phyloP scores from a whole-genome alignment of 306 rosid species.

The Crataegus laevigata region DNA sequence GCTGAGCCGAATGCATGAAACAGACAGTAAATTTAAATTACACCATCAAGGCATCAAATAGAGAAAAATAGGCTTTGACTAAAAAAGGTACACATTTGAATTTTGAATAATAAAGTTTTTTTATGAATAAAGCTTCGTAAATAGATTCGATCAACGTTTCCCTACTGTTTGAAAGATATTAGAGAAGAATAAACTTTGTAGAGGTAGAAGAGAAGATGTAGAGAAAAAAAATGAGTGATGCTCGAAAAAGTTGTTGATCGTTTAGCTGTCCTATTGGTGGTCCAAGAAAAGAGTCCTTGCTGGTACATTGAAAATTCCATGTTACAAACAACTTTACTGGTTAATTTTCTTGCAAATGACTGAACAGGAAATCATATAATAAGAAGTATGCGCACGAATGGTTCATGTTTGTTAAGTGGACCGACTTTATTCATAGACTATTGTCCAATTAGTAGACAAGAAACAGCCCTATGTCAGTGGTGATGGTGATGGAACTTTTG shows the following conservation, averaged over 20 bases:
- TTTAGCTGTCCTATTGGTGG: conserved; percentile 9
- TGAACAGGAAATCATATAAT: not conserved
- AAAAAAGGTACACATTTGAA: not conserved
- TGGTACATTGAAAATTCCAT: conserved; percentile 35
- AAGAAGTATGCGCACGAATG: conserved; percentile 28
- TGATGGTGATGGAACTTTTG: conserved; percentile 30
- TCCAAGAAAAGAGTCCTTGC: conserved; percentile 25
- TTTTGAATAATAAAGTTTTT: not conserved
- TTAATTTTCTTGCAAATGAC: conserved; percentile 3
- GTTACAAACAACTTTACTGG: conserved; percentile 1
- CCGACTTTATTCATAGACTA: conserved; percentile 15
- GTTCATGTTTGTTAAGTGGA: conserved; percentile 27
- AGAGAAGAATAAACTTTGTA: conserved; percentile 13
- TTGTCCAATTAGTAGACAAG: conserved; percentile 51
- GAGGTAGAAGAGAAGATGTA: not conserved
- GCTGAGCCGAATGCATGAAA: not conserved
- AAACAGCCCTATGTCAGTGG: conserved; percentile 13
- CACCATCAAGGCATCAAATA: not conserved
- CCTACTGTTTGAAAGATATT: not conserved
- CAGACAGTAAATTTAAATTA: not conserved
- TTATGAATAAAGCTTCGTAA: not conserved
- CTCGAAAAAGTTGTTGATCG: conserved; percentile 27
- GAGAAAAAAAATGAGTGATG: not conserved
- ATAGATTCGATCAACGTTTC: not conserved
- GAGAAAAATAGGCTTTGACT: not conserved